Base-by-base conservation (phyloP, 192 early-diverging fungal species). In the Dissophora ornata region DNA sequence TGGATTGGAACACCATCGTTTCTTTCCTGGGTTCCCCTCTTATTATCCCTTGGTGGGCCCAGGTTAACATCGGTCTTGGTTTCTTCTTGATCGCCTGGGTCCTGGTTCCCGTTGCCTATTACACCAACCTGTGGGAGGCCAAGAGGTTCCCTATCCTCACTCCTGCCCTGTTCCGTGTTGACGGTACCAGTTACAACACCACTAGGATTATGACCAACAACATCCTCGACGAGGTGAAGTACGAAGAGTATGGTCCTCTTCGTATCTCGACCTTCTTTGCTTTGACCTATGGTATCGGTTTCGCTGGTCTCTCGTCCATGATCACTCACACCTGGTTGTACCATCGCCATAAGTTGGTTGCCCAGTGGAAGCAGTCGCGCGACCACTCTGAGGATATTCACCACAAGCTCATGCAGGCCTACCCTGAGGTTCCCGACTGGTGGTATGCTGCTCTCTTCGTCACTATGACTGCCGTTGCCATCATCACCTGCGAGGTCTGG, bases 1-100 rank as follows among this genome's bases (percentile, higher is more conserved):
- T 94, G 9, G 93, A 95, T 80, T 95, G 92, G 92, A 59, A 75
- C 24, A 80, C 58, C 40, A 73, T 84, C 30, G 57, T 62, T 19
- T 49, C 65, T 38, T 86, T 59, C 74, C 67, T 82, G 34, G 40
- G 45, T 13, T 80, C 53, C 24, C 71, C 49, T 28, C 53, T 69
- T 71, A 56, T 82, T 48, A 52, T 83, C 25, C 68, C 75, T 22
- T 82, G 71, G 73, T 87, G 85, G 73, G 86, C 89, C n/a, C 82
- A 84, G 8, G 86, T 86, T 53, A 92, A 92, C 63, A 81, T 87
- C 19, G 88, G 86, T 73, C 61, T 80, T 5, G 88, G 87, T 30
- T 85, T 86, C 55, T 69, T 89, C 36, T 61, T 89, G 1, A 79
- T 86, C 21, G 84, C 87, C 63, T 94, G 92, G 92, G 71, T 92